Evolutionary conservation across 768 basidiomycete species (phyloP), one percentile per base, ranked within the genome.

Genomic region (Ramaria rubella): DNA sequence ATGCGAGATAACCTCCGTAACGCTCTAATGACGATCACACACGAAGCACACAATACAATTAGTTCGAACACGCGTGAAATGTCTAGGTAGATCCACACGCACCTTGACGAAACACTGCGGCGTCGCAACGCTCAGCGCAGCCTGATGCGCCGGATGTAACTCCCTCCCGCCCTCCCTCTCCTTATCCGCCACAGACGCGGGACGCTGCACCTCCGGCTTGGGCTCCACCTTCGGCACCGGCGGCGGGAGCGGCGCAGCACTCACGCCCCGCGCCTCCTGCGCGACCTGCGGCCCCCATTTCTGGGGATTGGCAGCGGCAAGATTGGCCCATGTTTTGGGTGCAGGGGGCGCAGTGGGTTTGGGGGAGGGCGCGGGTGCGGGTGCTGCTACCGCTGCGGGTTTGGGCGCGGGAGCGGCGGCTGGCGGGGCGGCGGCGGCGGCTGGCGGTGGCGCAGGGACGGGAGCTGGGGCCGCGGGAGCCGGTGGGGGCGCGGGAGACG

Each of bases 71-170:
- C n/a, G n/a, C n/a, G n/a, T n/a, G 15, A 21, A 27, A 17, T 12
- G 12, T 21, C 23, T 5, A 45, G 44, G 49, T 63, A 55, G 36
- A 69, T 65, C 7, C 24, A 55, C 26, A 23, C 70, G 50, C 66
- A 88, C 88, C 83, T 96, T 97, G 76, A 97, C 86, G 72, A 97
- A 99, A 70, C 91, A 93, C 58, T 87, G 85, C 1, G 89, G 68
- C 11, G 83, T 90, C 23, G 79, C 77, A 53, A 94, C 74, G 59
- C 70, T 76, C 52, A 78, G 71, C 14, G 87, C 88, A 56, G 86
- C 83, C 42, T 77, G 66, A 55, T 74, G 63, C 8, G 72, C 70
- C 7, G 84, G 78, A 60, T 81, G 77, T 6, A 68, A 64, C 8
- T 77, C 74, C 46, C 75, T 72, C 26, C 73, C 66, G 24, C 69